phyloP scores from a whole-genome alignment of 805 yeast species.

The Schizosaccharomyces lindneri region DNA sequence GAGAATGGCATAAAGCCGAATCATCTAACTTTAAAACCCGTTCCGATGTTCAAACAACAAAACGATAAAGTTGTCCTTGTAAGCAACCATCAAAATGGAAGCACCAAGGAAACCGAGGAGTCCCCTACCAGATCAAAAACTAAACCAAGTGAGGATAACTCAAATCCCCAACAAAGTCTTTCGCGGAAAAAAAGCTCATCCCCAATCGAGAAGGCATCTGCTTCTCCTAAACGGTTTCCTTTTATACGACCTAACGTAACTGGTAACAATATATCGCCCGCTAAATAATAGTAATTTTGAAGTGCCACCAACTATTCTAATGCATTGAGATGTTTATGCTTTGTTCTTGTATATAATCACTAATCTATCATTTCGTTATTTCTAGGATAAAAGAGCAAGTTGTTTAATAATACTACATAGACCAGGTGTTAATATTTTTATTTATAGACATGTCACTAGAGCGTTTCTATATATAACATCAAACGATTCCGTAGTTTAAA shows the following conservation, averaged over 20 bases:
- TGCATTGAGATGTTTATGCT: neutral
- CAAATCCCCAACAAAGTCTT: neutral
- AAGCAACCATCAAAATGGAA: neutral
- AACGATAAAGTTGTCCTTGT: neutral
- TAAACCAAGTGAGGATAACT: neutral
- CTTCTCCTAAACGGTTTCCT: neutral
- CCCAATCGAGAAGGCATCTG: neutral
- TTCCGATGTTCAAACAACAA: neutral
- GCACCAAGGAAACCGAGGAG: neutral
- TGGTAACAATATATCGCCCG: neutral
- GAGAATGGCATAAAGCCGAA: neutral
- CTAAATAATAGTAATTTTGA: neutral
- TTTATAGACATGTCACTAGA: no score
- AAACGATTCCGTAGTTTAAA: no score
- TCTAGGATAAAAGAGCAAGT: neutral
- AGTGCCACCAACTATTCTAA: neutral
- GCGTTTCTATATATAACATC: no score
- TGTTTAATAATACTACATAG: no score
- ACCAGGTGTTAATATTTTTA: no score
- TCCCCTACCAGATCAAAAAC: neutral
- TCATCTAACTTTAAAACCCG: neutral
- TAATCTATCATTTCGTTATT: neutral
- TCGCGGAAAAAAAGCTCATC: no score
- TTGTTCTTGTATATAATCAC: neutral
- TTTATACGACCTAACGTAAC: neutral